phyloP scores from a whole-genome alignment of 1,284 basidiomycete genomes.

The Mycosarcoma mackinlayi region DNA sequence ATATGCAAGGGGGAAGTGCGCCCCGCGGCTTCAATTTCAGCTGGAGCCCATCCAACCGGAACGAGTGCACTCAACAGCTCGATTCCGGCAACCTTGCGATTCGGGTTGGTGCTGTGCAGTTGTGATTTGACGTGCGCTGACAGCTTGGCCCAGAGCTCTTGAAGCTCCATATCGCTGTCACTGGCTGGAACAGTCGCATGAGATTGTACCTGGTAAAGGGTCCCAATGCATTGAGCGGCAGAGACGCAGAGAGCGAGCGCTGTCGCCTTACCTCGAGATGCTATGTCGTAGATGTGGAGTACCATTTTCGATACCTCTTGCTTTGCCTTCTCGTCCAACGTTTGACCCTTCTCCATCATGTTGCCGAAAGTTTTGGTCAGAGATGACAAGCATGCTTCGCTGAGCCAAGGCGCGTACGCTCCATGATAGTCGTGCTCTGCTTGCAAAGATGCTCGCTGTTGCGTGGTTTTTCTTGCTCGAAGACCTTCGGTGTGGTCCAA shows the following conservation, averaged over 20 bases:
- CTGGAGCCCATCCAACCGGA: conserved; percentile 28
- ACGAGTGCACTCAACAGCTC: conserved; percentile 28
- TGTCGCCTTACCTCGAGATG: conserved; percentile 27
- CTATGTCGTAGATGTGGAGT: conserved; percentile 31
- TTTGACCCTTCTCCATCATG: neutral
- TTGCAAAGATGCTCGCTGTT: conserved; percentile 17
- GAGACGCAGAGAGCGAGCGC: conserved; percentile 35
- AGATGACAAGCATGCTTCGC: conserved; percentile 26
- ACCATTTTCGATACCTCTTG: conserved; percentile 9
- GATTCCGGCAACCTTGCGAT: conserved; percentile 30
- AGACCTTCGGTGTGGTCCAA: conserved; percentile 21
- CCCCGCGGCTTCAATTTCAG: neutral
- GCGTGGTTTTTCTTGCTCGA: conserved; percentile 23
- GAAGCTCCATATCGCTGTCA: conserved; percentile 17
- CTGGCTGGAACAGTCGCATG: neutral
- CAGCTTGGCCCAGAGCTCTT: conserved; percentile 24
- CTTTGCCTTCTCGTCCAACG: neutral
- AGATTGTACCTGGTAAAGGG: neutral
- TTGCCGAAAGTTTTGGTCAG: conserved; percentile 1
- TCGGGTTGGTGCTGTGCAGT: conserved; percentile 36
- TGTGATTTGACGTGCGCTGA: conserved; percentile 31
- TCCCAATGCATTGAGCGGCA: conserved; percentile 24
- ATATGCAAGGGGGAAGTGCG: conserved; percentile 13
- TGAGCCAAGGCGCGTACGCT: conserved; percentile 31
- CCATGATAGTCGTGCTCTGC: conserved; percentile 20